A percentile compares a stretch with the other conserved stretches of the same genome.
phyloP scores from a whole-genome alignment of 2,329 filamentous ascomycete species.

The Coleophoma cylindrospora region DNA sequence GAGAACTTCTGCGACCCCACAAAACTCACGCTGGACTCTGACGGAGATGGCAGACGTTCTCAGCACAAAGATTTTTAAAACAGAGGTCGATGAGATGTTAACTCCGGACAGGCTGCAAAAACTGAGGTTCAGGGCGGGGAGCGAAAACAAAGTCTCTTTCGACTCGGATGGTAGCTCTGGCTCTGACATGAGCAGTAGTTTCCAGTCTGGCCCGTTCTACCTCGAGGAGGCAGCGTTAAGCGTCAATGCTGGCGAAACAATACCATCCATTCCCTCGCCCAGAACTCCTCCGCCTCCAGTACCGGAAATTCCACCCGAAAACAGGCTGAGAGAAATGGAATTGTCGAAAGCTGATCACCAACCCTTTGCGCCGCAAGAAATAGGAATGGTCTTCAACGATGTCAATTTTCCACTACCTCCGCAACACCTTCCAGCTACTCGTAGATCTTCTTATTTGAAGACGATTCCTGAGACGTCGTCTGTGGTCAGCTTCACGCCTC shows the following conservation, averaged over 20 bases:
- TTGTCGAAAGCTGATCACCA: neutral
- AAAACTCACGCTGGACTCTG: slow-evolving; percentile 44
- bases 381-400: slow-evolving; percentile 15
- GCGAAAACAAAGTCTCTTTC: slow-evolving; percentile 11
- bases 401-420: slow-evolving; percentile 28
- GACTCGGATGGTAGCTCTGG: slow-evolving; percentile 19
- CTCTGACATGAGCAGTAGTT: slow-evolving; percentile 26
- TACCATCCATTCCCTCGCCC: neutral
- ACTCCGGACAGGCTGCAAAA: slow-evolving; percentile 45
- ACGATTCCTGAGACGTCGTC: slow-evolving; percentile 36
- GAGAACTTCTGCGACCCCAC: slow-evolving; percentile 14
- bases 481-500: slow-evolving; percentile 3
- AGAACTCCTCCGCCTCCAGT: slow-evolving; percentile 11
- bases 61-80: slow-evolving; percentile 46
- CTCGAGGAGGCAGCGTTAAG: slow-evolving; percentile 40
- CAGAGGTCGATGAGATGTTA: slow-evolving; percentile 56
- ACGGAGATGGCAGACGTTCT: slow-evolving; percentile 52
- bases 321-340: neutral
- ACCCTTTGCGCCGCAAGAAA: neutral
- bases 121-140: slow-evolving; percentile 17
- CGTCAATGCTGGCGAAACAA: slow-evolving; percentile 29
- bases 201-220: slow-evolving; percentile 43
- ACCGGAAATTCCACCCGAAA: neutral
- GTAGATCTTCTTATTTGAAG: slow-evolving; percentile 25
- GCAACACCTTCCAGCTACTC: slow-evolving; percentile 9